phyloP scores from a whole-genome alignment of 2,329 filamentous ascomycete species.

The Colletotrichum tamarilloi region DNA sequence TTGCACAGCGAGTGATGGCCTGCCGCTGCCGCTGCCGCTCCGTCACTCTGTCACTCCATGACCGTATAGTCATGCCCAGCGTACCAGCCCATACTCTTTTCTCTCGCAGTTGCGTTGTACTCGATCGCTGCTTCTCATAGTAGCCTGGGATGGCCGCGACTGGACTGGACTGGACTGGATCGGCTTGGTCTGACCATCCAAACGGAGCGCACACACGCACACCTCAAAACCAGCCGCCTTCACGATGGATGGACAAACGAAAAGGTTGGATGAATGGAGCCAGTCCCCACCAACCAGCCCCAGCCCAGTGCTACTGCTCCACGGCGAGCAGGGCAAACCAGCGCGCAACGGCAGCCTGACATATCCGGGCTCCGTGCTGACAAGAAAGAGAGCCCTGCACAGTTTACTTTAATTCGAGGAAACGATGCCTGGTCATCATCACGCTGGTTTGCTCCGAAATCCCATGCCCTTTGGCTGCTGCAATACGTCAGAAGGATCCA shows the following conservation, averaged over 20 bases:
- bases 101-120: neutral
- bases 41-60: neutral
- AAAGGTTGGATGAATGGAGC: slow-evolving; percentile 12
- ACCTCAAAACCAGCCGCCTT: neutral
- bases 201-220: neutral
- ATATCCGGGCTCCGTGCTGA: slow-evolving; percentile 5
- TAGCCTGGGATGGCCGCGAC: neutral
- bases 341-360: neutral
- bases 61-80: neutral
- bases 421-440: slow-evolving; percentile 1
- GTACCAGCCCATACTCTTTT: neutral
- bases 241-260: slow-evolving; percentile 5
- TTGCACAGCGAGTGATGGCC: neutral
- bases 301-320: slow-evolving; percentile 10
- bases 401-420: slow-evolving; percentile 10
- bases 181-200: slow-evolving; percentile 1
- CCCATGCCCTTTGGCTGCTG: neutral
- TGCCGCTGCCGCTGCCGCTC: neutral
- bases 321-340: neutral
- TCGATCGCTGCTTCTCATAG: neutral
- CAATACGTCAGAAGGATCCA: slow-evolving; percentile 26
- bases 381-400: slow-evolving; percentile 11
- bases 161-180: slow-evolving; percentile 6
- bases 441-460: slow-evolving; percentile 2
- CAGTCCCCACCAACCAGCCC: slow-evolving; percentile 16